Evolutionary conservation across 2,329 filamentous ascomycete genomes (phyloP).

Genomic region (Mycosphaerella arachidis): DNA sequence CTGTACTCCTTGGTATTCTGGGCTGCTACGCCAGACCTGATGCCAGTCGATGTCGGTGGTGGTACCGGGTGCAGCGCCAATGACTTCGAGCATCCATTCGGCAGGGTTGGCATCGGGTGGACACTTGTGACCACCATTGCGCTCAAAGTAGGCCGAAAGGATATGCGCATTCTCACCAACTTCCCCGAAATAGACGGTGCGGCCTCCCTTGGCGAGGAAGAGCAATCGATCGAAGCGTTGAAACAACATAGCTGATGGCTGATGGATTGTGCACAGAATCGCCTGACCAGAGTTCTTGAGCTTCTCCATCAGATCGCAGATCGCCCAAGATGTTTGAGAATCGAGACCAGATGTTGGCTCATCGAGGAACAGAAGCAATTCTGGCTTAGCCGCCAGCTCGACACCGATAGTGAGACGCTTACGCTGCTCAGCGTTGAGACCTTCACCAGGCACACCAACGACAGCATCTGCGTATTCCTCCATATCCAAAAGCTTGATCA

Average conservation of each 20-base stretch:
- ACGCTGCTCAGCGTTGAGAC: constrained; percentile 64
- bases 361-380: constrained; percentile 84
- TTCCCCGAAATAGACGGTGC: constrained; percentile 76
- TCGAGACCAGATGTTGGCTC: constrained; percentile 94
- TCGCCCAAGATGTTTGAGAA: constrained; percentile 89
- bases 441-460: constrained; percentile 85
- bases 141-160: constrained; percentile 71
- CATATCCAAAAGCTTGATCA: constrained; percentile 89
- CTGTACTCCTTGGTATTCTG: constrained; percentile 44
- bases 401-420: constrained; percentile 88
- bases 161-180: constrained; percentile 66
- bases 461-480: constrained; percentile 83
- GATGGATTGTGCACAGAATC: constrained; percentile 95
- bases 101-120: constrained; percentile 70
- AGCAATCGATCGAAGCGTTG: constrained; percentile 81
- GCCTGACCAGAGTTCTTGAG: constrained; percentile 84
- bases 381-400: constrained; percentile 89
- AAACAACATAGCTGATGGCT: constrained; percentile 93
- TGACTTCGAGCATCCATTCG: constrained; percentile 68
- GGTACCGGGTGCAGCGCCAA: constrained; percentile 49
- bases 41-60: constrained; percentile 50
- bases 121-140: constrained; percentile 62
- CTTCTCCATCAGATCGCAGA: constrained; percentile 82
- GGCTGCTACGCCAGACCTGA: constrained; percentile 45
- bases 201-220: constrained; percentile 70